Conservation (phyloP, 2,329 filamentous ascomycete genomes). For the Alternaria sp. region DNA sequence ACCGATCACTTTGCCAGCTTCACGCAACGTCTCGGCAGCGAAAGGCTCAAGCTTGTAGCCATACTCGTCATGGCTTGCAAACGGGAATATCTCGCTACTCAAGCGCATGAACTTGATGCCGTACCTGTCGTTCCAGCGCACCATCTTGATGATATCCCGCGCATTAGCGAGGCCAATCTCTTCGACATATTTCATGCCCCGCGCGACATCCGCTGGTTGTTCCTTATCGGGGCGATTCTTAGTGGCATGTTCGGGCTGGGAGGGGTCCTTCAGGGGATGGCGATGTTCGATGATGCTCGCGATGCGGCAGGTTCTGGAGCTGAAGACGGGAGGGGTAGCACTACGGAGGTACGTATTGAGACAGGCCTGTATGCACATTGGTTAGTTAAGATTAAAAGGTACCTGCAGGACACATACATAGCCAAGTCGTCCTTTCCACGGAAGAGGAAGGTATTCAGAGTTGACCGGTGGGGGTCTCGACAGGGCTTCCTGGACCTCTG, state of each 20-base stretch:
- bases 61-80: slow-evolving; percentile 85
- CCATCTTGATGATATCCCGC: slow-evolving; percentile 81
- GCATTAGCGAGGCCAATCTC: slow-evolving; percentile 81
- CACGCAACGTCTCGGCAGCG: slow-evolving; percentile 76
- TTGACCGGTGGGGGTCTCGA: slow-evolving; percentile 78
- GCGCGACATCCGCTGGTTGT: slow-evolving; percentile 68
- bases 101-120: slow-evolving; percentile 91
- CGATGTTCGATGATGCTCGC: slow-evolving; percentile 88
- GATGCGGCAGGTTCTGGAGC: slow-evolving; percentile 89
- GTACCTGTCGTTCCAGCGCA: slow-evolving; percentile 91
- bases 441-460: slow-evolving; percentile 81
- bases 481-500: slow-evolving; percentile 65
- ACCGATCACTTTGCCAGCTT: slow-evolving; percentile 77
- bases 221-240: slow-evolving; percentile 85
- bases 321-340: slow-evolving; percentile 84
- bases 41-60: slow-evolving; percentile 87
- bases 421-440: slow-evolving; percentile 87
- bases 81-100: slow-evolving; percentile 96
- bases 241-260: slow-evolving; percentile 77
- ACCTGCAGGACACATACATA: slow-evolving; percentile 67
- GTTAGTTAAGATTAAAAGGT: slow-evolving; percentile 25
- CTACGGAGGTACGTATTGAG: slow-evolving; percentile 89
- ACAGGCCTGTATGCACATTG: slow-evolving; percentile 67
- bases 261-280: slow-evolving; percentile 77
- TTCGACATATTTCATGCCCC: slow-evolving; percentile 77